A percentile compares a stretch with the other conserved stretches of the same genome.
Evolutionary conservation across 1,139 yeast species (phyloP).

Genomic region (Candida sanyaensis): DNA sequence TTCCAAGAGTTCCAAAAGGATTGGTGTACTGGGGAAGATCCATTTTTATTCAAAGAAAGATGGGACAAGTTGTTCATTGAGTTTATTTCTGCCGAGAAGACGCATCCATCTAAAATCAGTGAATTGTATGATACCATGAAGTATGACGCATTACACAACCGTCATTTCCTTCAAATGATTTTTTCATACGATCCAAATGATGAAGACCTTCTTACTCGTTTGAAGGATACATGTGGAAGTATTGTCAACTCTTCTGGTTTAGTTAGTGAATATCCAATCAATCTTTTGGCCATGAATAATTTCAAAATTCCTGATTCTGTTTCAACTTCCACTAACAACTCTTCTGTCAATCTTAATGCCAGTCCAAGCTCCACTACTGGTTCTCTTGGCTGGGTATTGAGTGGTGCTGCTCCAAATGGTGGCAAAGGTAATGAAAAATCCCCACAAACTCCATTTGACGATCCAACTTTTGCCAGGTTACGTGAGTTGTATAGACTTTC

Average conservation of each 20-base stretch:
- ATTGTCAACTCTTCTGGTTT: slow-evolving; percentile 62
- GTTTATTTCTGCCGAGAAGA: slow-evolving; percentile 90
- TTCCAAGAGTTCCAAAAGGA: slow-evolving; percentile 68
- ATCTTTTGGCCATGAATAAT: slow-evolving; percentile 73
- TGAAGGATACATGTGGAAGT: slow-evolving; percentile 46
- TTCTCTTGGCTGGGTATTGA: slow-evolving; percentile 74
- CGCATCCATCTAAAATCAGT: slow-evolving; percentile 95
- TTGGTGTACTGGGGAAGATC: slow-evolving; percentile 99
- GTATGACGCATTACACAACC: slow-evolving; percentile 94
- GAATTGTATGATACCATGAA: slow-evolving; percentile 98
- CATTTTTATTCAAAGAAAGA: slow-evolving; percentile 84
- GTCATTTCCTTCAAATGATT: slow-evolving; percentile 81
- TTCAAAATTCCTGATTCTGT: slow-evolving; percentile 53
- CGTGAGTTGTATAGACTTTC: slow-evolving; percentile 89
- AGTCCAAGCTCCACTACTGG: slow-evolving; percentile 53
- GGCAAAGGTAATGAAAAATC: slow-evolving; percentile 4
- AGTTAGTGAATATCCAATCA: slow-evolving; percentile 80
- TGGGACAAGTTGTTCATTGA: slow-evolving; percentile 98
- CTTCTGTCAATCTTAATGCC: slow-evolving; percentile 32
- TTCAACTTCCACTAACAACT: slow-evolving; percentile 18
- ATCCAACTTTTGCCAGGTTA: slow-evolving; percentile 73
- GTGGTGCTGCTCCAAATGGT: slow-evolving; percentile 38
- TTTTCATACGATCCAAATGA: slow-evolving; percentile 71
- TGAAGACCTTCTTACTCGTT: slow-evolving; percentile 39
- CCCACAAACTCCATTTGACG: slow-evolving; percentile 68